Conservation (phyloP, 2,329 filamentous ascomycete genomes). For the Fusarium sp. region DNA sequence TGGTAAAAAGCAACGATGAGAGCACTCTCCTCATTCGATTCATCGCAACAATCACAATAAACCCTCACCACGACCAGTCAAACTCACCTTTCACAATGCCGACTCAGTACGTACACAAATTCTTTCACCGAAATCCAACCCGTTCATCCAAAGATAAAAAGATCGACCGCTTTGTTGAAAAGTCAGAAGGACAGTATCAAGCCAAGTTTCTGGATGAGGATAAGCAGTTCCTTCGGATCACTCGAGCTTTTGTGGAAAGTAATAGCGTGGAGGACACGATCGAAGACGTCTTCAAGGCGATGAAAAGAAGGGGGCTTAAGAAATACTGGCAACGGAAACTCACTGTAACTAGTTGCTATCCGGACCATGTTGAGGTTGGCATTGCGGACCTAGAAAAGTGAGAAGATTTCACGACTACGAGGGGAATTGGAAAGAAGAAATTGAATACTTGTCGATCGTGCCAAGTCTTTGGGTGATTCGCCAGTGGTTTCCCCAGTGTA, state of each 20-base stretch:
- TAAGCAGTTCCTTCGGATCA: neutral
- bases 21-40: neutral
- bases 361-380: neutral
- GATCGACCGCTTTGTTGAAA: neutral
- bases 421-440: neutral
- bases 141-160: neutral
- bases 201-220: neutral
- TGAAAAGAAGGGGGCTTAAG: rapidly evolving
- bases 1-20: too few relatives aligned
- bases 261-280: neutral
- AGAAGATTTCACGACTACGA: too few relatives aligned
- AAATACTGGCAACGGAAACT: neutral
- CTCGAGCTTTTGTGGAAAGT: neutral
- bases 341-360: neutral
- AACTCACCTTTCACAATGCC: neutral
- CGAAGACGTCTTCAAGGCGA: neutral
- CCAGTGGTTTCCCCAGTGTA: neutral
- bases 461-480: rapidly evolving
- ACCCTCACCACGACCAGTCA: rapidly evolving
- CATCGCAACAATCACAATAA: rapidly evolving
- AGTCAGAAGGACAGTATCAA: neutral
- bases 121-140: neutral
- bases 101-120: neutral
- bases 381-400: neutral
- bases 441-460: rapidly evolving